Base-by-base conservation (phyloP, 306 rosid species). In the Heteromeles arbutifolia region DNA sequence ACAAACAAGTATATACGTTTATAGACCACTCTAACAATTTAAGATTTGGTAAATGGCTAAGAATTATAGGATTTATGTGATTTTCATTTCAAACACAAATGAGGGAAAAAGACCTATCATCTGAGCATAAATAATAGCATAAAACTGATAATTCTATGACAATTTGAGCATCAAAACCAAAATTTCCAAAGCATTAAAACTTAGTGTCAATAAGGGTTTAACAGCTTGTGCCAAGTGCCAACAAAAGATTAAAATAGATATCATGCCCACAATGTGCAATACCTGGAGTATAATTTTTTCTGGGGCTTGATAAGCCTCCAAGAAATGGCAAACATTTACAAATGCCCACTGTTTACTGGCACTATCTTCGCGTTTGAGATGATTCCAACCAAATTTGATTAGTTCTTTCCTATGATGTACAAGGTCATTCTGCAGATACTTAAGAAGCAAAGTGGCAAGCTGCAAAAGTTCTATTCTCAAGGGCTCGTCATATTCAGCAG, bases 261-360 rank as follows among this genome's bases (percentile, higher is more conserved):
- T 56, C 57, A 68, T 26, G 56, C 17, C 31, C 29, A 12, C 53
- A 18, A 44, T 54, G 21, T 69, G 54, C 56, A 67, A 58, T 78
- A 92, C 99, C 98, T 96, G 99, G 32, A 96, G 97, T 78, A 96
- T 96, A 69, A 96, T 96, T 85, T 96, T 96, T 82, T 96, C 99
- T 24, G 99, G 99, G 77, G 99, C 99, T 80, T 96, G 99, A 86
- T 92, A 96, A 74, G 98, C 99, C 85, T 92, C 98, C 84, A 96
- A 85, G 83, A 96, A 96, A 82, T 96, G 99, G 90, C 99, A 96
- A 82, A 96, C 99, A 87, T 96, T 96, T 77, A 96, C 99, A 90
- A 96, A 96, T 66, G 99, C 99, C 99, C 99, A 96, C 83, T 96
- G 99, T 84, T 92, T 96, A 87, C 99, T 96, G 71, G 98, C 96